Conservation (phyloP, 306 rosid genomes). For the Quercus dentata region DNA sequence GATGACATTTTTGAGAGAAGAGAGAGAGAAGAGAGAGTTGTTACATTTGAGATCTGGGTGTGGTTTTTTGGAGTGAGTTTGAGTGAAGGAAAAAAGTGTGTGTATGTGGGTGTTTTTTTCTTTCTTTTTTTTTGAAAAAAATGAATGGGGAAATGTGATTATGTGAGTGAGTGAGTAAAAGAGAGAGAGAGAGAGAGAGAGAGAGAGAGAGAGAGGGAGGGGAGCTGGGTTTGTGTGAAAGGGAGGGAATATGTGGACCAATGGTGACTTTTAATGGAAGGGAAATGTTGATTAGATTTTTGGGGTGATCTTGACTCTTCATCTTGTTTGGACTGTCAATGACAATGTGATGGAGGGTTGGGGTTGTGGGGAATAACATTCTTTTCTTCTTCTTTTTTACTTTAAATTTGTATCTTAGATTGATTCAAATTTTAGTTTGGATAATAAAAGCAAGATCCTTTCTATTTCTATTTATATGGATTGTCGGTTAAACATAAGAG, state of each 20-base stretch:
- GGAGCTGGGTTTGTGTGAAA: background rate
- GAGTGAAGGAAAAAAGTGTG: background rate
- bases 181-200: background rate
- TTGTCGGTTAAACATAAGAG: too few relatives aligned
- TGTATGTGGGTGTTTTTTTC: too few relatives aligned
- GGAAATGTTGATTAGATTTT: background rate
- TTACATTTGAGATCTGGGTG: background rate
- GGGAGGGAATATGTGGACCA: background rate
- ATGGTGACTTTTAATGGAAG: background rate
- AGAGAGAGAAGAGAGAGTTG: background rate
- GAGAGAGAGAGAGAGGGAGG: background rate
- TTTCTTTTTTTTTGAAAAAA: too few relatives aligned
- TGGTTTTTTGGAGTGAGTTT: background rate
- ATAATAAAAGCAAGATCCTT: too few relatives aligned
- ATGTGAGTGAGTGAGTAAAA: background rate
- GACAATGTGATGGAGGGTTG: too few relatives aligned
- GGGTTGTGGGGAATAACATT: too few relatives aligned
- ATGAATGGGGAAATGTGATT: background rate
- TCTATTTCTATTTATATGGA: too few relatives aligned
- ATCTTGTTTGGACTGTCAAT: background rate
- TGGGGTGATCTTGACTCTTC: background rate
- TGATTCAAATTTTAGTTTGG: too few relatives aligned
- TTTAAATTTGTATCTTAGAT: too few relatives aligned
- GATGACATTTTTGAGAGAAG: conserved; percentile 32
- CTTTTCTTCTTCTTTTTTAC: too few relatives aligned